Base-by-base conservation (phyloP, 139 green algal genomes). In the Tetratostichococcus sp. region DNA sequence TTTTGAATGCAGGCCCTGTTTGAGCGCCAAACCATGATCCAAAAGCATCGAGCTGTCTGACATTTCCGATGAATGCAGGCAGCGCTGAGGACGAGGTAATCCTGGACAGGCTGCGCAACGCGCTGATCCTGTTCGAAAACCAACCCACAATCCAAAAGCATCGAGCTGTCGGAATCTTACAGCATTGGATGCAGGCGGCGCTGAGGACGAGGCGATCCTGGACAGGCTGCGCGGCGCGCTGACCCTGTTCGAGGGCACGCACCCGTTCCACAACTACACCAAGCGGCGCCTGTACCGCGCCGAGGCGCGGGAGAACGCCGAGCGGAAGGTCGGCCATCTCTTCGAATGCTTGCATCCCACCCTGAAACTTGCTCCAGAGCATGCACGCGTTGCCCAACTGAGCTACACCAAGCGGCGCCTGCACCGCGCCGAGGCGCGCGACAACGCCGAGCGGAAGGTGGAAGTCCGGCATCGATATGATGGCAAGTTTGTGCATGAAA, bases 181-280 rank as follows among this genome's bases (percentile, higher is more conserved):
- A 50, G 39, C 6, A 69, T 8, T 31, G 16, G 1, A 35, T 71
- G 66, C 67, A 74, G 81, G 75, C 57, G 65, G 57, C 23, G 50
- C 67, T 39, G 72, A 43, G 1, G 71, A 74, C 28, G 70, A 69
- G 30, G 75, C 26, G 1, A 35, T n/a, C 6, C 68, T 87, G 69
- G 66, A 50, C 21, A 39, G 35, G 71, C 75, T 91, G 71, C 39
- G 69, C 11, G 30, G 34, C 0, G 83, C 83, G 0, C 78, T 85
- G 76, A 31, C 31, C 30, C n/a, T 66, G 2, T 87, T 84, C 62
- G 59, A 86, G 72, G 87, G 87, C 25, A 72, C 23, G 25, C 79
- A 86, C 43, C 65, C 84, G 8, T 92, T 90, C 75, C 87, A 92
- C 77, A 90, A 90, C 71, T 92, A 84, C 75, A 92, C 87, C 33